Conservation (phyloP, 345 rosid species). For the Chamaenerion angustifolium region DNA sequence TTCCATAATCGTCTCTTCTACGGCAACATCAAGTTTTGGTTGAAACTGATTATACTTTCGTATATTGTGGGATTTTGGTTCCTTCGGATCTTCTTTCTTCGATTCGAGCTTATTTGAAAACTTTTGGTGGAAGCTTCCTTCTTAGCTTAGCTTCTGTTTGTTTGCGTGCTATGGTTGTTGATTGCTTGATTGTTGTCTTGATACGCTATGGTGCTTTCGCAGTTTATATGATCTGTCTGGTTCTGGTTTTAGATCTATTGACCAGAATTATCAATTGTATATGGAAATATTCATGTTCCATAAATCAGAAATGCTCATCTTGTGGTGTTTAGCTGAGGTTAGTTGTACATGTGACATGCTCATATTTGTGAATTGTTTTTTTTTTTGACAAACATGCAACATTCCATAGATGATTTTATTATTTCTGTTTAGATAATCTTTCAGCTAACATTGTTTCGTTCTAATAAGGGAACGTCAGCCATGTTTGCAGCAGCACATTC, state of each 20-base stretch:
- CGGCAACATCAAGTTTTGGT: background rate
- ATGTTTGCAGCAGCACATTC: background rate
- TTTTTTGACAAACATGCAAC: no score
- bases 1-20: conserved; percentile 1
- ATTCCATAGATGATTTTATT: no score
- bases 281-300: background rate
- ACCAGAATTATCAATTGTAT: background rate
- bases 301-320: background rate
- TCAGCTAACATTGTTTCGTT: no score
- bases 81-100: background rate
- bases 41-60: conserved; percentile 11
- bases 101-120: no score
- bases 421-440: no score
- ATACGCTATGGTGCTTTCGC: background rate
- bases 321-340: background rate
- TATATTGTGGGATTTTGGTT: background rate
- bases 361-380: no score
- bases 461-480: no score
- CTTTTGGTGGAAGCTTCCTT: no score
- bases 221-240: background rate
- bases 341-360: background rate
- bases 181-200: background rate
- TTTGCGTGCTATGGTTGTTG: no score
- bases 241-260: conserved; percentile 15
- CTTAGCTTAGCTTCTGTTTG: no score